Base-by-base conservation (phyloP, 2,329 filamentous ascomycete species). In the Monosporascus sp. region DNA sequence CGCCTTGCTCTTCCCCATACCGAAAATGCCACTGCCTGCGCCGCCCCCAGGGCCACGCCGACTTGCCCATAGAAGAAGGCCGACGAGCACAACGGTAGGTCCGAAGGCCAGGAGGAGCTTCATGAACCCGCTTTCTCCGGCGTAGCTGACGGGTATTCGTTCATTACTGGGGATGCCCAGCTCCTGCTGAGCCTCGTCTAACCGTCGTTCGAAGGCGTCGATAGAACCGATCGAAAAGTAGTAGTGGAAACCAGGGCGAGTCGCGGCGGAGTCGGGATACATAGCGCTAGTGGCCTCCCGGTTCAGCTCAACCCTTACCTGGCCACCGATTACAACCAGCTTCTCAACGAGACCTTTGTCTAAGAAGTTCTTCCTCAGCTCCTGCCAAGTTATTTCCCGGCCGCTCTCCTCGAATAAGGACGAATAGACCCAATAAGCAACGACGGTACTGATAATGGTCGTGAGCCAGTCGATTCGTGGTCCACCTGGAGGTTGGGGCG, bases 281-380 rank as follows among this genome's bases (percentile, higher is more conserved):
- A 88, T 81, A 48, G 81, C 74, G 48, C 81, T 79, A 38, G 88
- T 80, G 35, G 86, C 88, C 61, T 92, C 86, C 48, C 88, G 85
- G 68, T 95, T 85, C 48, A 94, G 77, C 60, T 90, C 83, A 35
- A 97, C 89, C 51, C 88, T 83, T 46, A 97, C 94, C 57, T 82
- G 83, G 63, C 83, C 85, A 58, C 86, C 82, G 62, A 91, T 85
- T 50, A 96, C 81, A 36, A 96, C 86, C 18, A 99, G 80, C 76
- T 92, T 97, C 74, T 97, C 89, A 20, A 99, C 92, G 24, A 99
- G 80, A 7, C 94, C 94, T 77, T 96, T 97, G 73, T 97, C 91
- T 56, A 99, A 78, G 78, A 96, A 97, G 35, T 90, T 94, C 62
- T 85, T 92, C 58, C 89, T 81, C 74, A 99, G 90, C 74, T 99